Conservation (phyloP, 306 rosid genomes). For the Notholithocarpus densiflorus region DNA sequence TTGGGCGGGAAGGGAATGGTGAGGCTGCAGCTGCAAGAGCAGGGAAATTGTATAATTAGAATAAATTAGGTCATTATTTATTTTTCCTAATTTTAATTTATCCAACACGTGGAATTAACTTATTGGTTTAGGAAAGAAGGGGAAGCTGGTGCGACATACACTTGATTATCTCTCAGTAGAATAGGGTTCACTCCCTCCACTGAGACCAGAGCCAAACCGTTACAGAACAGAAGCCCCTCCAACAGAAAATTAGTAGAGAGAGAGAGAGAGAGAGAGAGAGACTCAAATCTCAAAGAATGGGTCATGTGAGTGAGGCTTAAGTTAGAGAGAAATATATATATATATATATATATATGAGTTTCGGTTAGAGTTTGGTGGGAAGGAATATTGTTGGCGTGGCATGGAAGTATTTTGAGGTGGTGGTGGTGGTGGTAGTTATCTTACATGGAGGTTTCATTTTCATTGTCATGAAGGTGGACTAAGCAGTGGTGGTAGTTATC, state of each 20-base stretch:
- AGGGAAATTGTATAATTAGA: no score
- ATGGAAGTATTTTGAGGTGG: slow-evolving; percentile 22
- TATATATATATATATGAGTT: slow-evolving; percentile 3
- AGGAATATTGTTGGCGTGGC: slow-evolving; percentile 38
- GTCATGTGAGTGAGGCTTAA: no score
- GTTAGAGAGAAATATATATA: background rate
- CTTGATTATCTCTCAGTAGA: background rate
- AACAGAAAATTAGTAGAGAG: background rate
- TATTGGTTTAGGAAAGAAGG: background rate
- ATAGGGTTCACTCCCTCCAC: background rate
- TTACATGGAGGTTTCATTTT: background rate
- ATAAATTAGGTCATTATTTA: background rate
- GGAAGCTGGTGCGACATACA: background rate
- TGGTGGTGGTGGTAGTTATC: slow-evolving; percentile 14
- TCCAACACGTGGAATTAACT: background rate
- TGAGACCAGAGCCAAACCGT: slow-evolving; percentile 24
- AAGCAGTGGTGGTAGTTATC: no score
- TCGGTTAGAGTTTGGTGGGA: slow-evolving; percentile 8
- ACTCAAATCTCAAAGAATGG: no score
- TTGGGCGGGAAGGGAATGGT: background rate
- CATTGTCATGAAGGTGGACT: background rate
- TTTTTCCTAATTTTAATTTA: background rate
- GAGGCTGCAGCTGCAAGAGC: background rate
- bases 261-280: background rate
- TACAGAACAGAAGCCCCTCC: slow-evolving; percentile 14